Percentiles rank a stretch among this genome's conserved stretches.
phyloP scores from a whole-genome alignment of 176 grass and related monocot genomes.

The Avena eriantha region DNA sequence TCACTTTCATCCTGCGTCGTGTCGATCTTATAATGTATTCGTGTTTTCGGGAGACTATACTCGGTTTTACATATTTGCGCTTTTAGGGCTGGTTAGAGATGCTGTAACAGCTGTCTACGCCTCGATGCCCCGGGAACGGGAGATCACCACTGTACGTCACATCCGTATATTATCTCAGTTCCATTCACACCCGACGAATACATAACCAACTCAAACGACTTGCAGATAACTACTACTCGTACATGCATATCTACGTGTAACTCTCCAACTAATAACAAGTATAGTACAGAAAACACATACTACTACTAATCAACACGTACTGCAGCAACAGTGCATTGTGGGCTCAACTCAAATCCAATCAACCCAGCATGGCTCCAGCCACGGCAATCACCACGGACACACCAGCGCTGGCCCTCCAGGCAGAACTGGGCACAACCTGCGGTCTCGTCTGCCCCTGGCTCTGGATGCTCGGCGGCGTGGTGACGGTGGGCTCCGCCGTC shows the following conservation, averaged over 20 bases:
- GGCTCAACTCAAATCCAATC: constrained; percentile 7
- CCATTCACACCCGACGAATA: not conserved
- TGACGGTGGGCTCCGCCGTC: constrained; percentile 26
- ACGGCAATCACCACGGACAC: not conserved
- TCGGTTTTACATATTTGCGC: too few relatives aligned
- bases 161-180: not conserved
- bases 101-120: too few relatives aligned
- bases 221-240: not conserved
- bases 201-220: not conserved
- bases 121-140: too few relatives aligned
- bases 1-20: too few relatives aligned
- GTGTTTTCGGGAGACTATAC: too few relatives aligned
- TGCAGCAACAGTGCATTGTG: not conserved
- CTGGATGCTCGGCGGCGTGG: constrained; percentile 28
- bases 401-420: not conserved
- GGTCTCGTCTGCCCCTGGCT: constrained; percentile 55
- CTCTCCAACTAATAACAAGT: not conserved
- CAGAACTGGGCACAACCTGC: constrained; percentile 57
- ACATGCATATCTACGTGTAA: not conserved
- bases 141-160: too few relatives aligned
- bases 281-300: not conserved
- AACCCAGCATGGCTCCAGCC: constrained; percentile 17
- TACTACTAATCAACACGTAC: not conserved
- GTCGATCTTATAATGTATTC: too few relatives aligned
- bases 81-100: too few relatives aligned